Base-by-base conservation (phyloP, 1,284 basidiomycete species). In the Sporisorium scitamineum region DNA sequence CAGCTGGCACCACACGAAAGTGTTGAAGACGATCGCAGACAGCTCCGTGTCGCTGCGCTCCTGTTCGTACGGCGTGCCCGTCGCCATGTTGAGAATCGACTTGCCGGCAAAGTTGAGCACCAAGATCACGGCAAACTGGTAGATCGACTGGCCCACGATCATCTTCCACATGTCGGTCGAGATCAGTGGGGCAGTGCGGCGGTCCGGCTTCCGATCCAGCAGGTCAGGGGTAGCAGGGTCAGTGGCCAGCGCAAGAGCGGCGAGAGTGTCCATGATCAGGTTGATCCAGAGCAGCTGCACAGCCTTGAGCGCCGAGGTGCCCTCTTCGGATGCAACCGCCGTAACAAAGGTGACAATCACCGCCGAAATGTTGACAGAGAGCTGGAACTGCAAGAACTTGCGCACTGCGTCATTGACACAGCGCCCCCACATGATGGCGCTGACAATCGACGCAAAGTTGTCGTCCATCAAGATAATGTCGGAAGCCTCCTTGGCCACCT, bases 381-480 rank as follows among this genome's bases (percentile, higher is more conserved):
- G 90, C 88, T 99, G 97, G 90, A 98, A 98, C 88, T 98, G 96
- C 71, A 99, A 85, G 88, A 98, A 99, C 88, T 98, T 98, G 85
- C 93, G 92, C 70, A 98, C 96, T 0, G 95, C 91, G 85, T 99
- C 96, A 86, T 97, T 98, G 74, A 99, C 95, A 85, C 94, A 96
- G 65, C 96, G 93, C 50, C 96, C 96, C 96, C 96, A 99, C 89
- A 97, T 95, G 83, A 99, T 95, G 61, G 95, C 96, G 81, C 94
- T 92, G 76, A 97, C 94, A 84, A 99, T 96, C 18, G 93, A 95
- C 10, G 80, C 89, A 86, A 99, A 98, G 86, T 98, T 97, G 87
- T 97, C 96, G 70, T 87, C 87, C 94, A 98, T 97, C 53, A 99
- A 90, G 80, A 99, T 96, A 83, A 99, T 97, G 84, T 99, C 97